Base-by-base conservation (phyloP, 2,329 filamentous ascomycete genomes). In the Tolypocladium tropicale region DNA sequence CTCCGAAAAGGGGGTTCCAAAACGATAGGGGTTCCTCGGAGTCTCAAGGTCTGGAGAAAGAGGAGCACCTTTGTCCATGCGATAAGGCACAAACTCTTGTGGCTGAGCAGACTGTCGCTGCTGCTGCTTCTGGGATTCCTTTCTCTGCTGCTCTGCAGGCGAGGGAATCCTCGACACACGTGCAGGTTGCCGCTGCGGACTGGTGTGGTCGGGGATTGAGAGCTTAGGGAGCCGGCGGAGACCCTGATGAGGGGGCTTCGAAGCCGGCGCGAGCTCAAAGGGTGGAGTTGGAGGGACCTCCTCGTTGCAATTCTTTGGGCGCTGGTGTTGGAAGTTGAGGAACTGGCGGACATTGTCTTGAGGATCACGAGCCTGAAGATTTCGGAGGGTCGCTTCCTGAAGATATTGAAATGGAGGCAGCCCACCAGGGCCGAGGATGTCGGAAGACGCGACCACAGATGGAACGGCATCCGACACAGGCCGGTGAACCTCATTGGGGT, bases 291-390 rank as follows among this genome's bases (percentile, higher is more conserved):
- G 82, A 9, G 84, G 82, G n/a, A 88, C 80, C 54, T 86, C 81
- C 59, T 75, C 75, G 48, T 62, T 63, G 37, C 63, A 62, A 7
- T 58, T 60, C 55, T 81, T 78, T 67, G 69, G 61, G 39, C 88
- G 86, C 69, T 96, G 93, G 68, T 89, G 85, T 69, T 97, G 93
- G 68, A 96, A 92, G 66, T 83, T 83, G 54, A 97, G 80, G 72
- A 96, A 97, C 62, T 95, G 90, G 66, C 89, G 86, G 37, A 97
- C 90, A 63, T 93, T 95, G 72, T 96, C 92, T 70, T 95, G 92
- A 6, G 92, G 89, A 66, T 96, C 91, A 54, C 88, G 81, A 21
- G 78, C 76, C 66, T 88, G 80, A 34, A 96, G 68, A 59, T 79
- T 83, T 57, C 84, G 83, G 18, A 96, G 83, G 46, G 79, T 80